These are phyloP conservation scores for Uncinocarpus reesii DNA, from an alignment of 2,329 filamentous ascomycete species.

Conservation along the genomic window DNA sequence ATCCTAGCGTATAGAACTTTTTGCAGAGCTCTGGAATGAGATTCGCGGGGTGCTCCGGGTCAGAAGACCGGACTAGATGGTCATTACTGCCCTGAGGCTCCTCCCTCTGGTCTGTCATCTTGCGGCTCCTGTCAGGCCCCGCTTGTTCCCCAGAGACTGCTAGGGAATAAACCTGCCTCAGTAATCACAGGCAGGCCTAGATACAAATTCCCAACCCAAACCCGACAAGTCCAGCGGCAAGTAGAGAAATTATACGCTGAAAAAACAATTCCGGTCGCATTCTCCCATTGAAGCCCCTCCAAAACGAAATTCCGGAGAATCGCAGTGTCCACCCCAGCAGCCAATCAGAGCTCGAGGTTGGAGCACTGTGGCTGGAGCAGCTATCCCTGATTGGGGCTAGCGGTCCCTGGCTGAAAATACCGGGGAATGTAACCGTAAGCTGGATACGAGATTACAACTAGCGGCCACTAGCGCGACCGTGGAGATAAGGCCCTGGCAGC, in stretches of 20 bases:
- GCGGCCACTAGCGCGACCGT: neutral
- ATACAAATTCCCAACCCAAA: neutral
- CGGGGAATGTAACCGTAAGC: constrained; percentile 3
- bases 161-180: neutral
- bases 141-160: neutral
- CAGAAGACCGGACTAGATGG: constrained; percentile 48
- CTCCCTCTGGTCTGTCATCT: constrained; percentile 6
- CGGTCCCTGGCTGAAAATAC: neutral
- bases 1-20: constrained; percentile 90
- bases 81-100: constrained; percentile 33
- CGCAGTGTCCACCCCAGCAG: neutral
- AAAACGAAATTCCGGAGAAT: neutral
- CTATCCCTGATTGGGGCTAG: neutral
- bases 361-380: neutral
- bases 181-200: neutral
- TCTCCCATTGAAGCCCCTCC: neutral
- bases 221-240: neutral
- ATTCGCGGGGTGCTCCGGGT: constrained; percentile 86
- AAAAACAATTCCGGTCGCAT: neutral
- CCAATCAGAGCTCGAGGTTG: neutral
- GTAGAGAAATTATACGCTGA: neutral
- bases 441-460: too few species aligned
- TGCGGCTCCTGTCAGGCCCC: neutral
- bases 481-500: neutral
- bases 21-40: constrained; percentile 86